Conservation (phyloP, 805 yeast species). For the Brettanomyces nanus region DNA sequence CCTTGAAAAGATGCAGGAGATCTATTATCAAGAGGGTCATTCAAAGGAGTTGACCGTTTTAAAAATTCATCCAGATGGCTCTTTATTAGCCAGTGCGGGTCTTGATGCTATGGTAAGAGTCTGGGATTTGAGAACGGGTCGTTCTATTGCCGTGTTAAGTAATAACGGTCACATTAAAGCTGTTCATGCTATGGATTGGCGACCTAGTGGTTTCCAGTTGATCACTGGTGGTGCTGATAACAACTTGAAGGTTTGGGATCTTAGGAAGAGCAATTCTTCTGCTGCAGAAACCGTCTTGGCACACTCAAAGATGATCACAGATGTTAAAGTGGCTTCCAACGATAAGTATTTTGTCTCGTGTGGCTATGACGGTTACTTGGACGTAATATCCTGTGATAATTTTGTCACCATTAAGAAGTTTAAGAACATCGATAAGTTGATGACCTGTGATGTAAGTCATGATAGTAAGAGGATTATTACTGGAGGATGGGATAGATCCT, state of each 20-base stretch:
- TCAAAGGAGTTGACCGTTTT: slow-evolving; percentile 59
- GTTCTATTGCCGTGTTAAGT: slow-evolving; percentile 44
- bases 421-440: slow-evolving; percentile 57
- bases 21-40: slow-evolving; percentile 82
- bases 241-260: slow-evolving; percentile 76
- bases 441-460: slow-evolving; percentile 50
- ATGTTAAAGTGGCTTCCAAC: slow-evolving; percentile 41
- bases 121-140: slow-evolving; percentile 86
- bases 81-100: slow-evolving; percentile 70
- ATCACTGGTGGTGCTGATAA: slow-evolving; percentile 86
- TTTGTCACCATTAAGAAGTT: slow-evolving; percentile 55
- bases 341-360: slow-evolving; percentile 45
- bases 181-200: slow-evolving; percentile 63
- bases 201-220: slow-evolving; percentile 61
- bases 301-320: slow-evolving; percentile 67
- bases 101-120: slow-evolving; percentile 62
- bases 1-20: slow-evolving; percentile 34
- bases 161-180: slow-evolving; percentile 58
- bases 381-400: slow-evolving; percentile 57
- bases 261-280: slow-evolving; percentile 38
- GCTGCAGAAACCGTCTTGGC: slow-evolving; percentile 45
- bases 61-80: slow-evolving; percentile 68
- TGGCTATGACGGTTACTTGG: slow-evolving; percentile 65
- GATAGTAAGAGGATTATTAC: slow-evolving; percentile 40
- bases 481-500: slow-evolving; percentile 80